Evolutionary conservation across 257 asterid species (phyloP).

Genomic region (Nicotiana tomentosiformis): DNA sequence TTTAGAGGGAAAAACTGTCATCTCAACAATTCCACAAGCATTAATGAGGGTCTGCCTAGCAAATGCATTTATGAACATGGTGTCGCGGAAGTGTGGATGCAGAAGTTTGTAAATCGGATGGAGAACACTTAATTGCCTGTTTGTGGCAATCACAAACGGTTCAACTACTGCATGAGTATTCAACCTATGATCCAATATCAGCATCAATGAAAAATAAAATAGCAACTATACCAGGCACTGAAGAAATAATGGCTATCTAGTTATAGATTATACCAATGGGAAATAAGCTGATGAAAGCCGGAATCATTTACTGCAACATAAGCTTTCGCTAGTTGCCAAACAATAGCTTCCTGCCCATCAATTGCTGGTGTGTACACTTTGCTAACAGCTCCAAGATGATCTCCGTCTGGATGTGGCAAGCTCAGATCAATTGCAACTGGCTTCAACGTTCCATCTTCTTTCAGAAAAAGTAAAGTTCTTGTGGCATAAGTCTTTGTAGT

Average conservation of each 20-base stretch:
- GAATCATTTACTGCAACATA: slow-evolving; percentile 50
- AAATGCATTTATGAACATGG: slow-evolving; percentile 61
- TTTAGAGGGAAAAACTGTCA: slow-evolving; percentile 40
- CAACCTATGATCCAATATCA: slow-evolving; percentile 28
- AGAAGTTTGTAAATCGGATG: slow-evolving; percentile 61
- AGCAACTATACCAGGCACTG: neutral
- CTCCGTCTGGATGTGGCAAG: slow-evolving; percentile 42
- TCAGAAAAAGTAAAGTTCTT: slow-evolving; percentile 45
- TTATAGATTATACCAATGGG: slow-evolving; percentile 36
- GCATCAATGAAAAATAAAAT: neutral
- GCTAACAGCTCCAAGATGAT: slow-evolving; percentile 32
- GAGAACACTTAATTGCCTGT: slow-evolving; percentile 49
- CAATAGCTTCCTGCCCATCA: slow-evolving; percentile 24
- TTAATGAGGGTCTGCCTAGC: slow-evolving; percentile 49
- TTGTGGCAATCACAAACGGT: slow-evolving; percentile 65
- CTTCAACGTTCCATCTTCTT: slow-evolving; percentile 33
- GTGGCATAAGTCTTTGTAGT: slow-evolving; percentile 42
- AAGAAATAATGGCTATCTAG: neutral
- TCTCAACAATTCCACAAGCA: slow-evolving; percentile 56
- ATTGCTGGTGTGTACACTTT: slow-evolving; percentile 42
- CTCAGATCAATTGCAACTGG: slow-evolving; percentile 48
- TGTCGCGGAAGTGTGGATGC: slow-evolving; percentile 63
- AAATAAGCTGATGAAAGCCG: slow-evolving; percentile 50
- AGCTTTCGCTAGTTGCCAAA: slow-evolving; percentile 56
- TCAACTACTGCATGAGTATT: slow-evolving; percentile 54